A percentile compares a stretch with the other conserved stretches of the same genome.
Conservation (phyloP, 805 yeast genomes). For the Candida broadrunensis region DNA sequence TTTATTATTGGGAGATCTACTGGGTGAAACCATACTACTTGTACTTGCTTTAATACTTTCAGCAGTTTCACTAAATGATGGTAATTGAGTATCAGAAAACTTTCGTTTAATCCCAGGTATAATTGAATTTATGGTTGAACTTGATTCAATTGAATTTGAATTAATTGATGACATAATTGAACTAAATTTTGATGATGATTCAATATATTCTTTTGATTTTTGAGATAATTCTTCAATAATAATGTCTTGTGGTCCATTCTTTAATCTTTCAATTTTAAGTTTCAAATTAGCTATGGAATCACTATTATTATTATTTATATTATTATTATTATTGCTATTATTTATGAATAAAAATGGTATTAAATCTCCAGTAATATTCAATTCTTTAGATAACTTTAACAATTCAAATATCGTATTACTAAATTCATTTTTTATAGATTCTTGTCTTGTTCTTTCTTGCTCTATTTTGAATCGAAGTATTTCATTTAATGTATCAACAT, state of each 20-base stretch:
- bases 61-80: conserved; percentile 22
- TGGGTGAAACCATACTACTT: conserved; percentile 22
- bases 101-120: conserved; percentile 15
- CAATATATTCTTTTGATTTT: conserved; percentile 2
- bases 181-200: conserved; percentile 2
- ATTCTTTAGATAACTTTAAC: conserved; percentile 25
- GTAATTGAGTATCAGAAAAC: conserved; percentile 20
- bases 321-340: background rate
- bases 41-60: conserved; percentile 14
- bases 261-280: conserved; percentile 13
- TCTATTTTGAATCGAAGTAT: conserved; percentile 35
- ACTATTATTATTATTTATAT: too few species aligned
- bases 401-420: conserved; percentile 33
- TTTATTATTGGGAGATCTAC: conserved; percentile 25
- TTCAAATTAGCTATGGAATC: conserved; percentile 13
- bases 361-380: conserved; percentile 33
- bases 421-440: conserved; percentile 28
- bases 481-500: conserved; percentile 32
- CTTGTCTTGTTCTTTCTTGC: conserved; percentile 42
- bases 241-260: conserved; percentile 11
- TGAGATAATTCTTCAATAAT: conserved; percentile 11
- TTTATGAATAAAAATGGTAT: conserved; percentile 32
- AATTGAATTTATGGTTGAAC: background rate
- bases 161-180: background rate
- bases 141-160: background rate